These are phyloP conservation scores for Claviceps sp. DNA, from an alignment of 2,329 filamentous ascomycete genomes.

Conservation along the genomic window DNA sequence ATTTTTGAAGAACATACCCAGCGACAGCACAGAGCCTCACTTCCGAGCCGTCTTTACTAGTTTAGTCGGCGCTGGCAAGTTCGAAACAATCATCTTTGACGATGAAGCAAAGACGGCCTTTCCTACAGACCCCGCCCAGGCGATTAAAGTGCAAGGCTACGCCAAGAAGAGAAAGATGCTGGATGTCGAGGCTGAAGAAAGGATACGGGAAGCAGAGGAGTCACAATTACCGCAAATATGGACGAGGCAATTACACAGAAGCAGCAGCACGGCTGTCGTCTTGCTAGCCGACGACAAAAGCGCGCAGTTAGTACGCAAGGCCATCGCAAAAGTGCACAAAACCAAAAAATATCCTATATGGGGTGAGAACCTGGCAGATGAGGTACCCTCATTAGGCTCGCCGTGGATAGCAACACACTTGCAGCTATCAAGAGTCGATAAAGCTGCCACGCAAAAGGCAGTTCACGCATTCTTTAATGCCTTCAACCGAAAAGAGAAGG, in stretches of 20 bases:
- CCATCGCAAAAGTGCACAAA: slow-evolving; percentile 48
- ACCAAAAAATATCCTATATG: slow-evolving; percentile 51
- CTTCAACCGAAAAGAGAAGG: slow-evolving; percentile 61
- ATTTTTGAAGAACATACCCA: slow-evolving; percentile 81
- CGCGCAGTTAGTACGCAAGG: slow-evolving; percentile 63
- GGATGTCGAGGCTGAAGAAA: slow-evolving; percentile 41
- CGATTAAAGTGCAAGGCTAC: slow-evolving; percentile 21
- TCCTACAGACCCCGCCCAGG: slow-evolving; percentile 36
- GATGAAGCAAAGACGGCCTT: slow-evolving; percentile 33
- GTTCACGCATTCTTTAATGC: slow-evolving; percentile 78
- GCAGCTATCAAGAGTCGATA: slow-evolving; percentile 56
- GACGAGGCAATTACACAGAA: slow-evolving; percentile 55
- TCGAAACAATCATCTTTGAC: slow-evolving; percentile 69
- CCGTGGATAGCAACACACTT: slow-evolving; percentile 52
- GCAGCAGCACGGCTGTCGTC: slow-evolving; percentile 68
- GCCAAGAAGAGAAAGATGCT: slow-evolving; percentile 28
- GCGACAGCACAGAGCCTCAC: slow-evolving; percentile 67
- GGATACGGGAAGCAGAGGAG: slow-evolving; percentile 41
- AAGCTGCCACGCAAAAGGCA: slow-evolving; percentile 49
- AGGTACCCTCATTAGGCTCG: slow-evolving; percentile 43
- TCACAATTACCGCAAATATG: slow-evolving; percentile 57
- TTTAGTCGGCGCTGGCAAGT: slow-evolving; percentile 62
- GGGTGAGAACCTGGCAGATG: slow-evolving; percentile 47
- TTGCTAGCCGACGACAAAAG: slow-evolving; percentile 74
- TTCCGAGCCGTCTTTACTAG: slow-evolving; percentile 62